These are phyloP conservation scores for Osmozyma mogii DNA, from an alignment of 805 yeast genomes.

Conservation along the genomic window DNA sequence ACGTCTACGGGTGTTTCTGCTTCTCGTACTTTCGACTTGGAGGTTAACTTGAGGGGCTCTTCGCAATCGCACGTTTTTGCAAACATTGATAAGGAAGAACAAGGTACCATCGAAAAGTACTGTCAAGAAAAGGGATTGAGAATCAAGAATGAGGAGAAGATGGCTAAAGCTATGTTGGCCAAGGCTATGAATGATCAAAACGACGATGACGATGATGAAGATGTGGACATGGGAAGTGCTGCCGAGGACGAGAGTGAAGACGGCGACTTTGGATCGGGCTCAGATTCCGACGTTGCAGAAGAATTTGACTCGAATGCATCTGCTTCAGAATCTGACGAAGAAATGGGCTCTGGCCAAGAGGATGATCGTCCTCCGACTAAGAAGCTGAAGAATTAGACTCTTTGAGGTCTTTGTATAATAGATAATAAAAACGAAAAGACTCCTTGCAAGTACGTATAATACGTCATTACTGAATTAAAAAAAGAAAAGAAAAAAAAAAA, in stretches of 20 bases:
- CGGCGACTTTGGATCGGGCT: constrained; percentile 69
- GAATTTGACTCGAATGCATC: constrained; percentile 70
- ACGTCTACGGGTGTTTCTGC: constrained; percentile 69
- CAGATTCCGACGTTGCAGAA: constrained; percentile 71
- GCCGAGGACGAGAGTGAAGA: constrained; percentile 75
- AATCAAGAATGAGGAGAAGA: constrained; percentile 83
- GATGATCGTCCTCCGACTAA: constrained; percentile 26
- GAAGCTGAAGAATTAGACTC: constrained; percentile 15
- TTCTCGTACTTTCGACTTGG: constrained; percentile 89
- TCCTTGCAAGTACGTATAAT: neutral
- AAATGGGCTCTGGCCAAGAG: constrained; percentile 12
- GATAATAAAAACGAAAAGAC: neutral
- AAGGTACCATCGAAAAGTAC: constrained; percentile 65
- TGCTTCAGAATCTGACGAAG: constrained; percentile 20
- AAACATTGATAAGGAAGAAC: constrained; percentile 85
- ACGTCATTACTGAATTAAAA: no score
- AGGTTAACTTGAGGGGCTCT: constrained; percentile 60
- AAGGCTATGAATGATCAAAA: constrained; percentile 61
- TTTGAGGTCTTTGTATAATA: neutral
- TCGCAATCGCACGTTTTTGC: constrained; percentile 73
- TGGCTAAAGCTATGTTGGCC: constrained; percentile 74
- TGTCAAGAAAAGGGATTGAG: constrained; percentile 69
- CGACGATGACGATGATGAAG: constrained; percentile 45
- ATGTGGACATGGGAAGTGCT: constrained; percentile 59
- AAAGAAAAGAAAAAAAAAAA: no score